Percentiles rank a stretch among this genome's conserved stretches.
phyloP scores from a whole-genome alignment of 352 stramenopile genomes.

The Thraustochytrium sp. region DNA sequence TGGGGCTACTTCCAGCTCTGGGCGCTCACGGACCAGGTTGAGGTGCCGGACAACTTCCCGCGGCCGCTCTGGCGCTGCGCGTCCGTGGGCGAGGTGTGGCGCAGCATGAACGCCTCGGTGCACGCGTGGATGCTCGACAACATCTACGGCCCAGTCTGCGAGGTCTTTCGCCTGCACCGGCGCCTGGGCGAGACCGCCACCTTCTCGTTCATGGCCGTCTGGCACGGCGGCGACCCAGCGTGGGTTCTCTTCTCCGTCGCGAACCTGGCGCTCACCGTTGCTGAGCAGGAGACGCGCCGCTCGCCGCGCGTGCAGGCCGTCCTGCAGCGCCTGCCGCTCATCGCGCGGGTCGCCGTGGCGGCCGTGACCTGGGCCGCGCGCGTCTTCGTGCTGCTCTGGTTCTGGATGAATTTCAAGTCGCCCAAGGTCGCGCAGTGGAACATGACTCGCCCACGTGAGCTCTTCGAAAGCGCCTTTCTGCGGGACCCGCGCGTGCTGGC shows the following conservation, averaged over 20 bases:
- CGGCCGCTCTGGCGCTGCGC: not conserved
- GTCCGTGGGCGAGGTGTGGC: not conserved
- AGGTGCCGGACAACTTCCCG: slow-evolving; percentile 2
- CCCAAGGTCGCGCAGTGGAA: not conserved
- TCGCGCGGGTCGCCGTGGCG: not conserved
- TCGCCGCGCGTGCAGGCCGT: not conserved
- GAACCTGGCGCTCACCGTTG: not conserved
- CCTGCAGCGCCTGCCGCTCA: not conserved
- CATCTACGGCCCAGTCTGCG: not conserved
- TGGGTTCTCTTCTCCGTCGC: not conserved
- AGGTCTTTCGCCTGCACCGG: not conserved
- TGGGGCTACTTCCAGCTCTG: not conserved
- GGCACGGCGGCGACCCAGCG: not conserved
- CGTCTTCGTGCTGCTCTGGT: not conserved
- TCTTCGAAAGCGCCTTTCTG: not conserved
- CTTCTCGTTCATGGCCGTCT: slow-evolving; percentile 21
- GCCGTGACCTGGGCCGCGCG: not conserved
- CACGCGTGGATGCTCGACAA: slow-evolving; percentile 2
- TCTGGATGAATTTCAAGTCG: not conserved
- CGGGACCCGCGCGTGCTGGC: not conserved
- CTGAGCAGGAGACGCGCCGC: not conserved
- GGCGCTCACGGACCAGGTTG: not conserved
- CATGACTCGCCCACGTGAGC: not conserved
- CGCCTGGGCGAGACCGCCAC: not conserved
- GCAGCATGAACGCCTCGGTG: slow-evolving; percentile 8